phyloP scores from a whole-genome alignment of 2,329 filamentous ascomycete species.

The Dactylonectria macrodidyma region DNA sequence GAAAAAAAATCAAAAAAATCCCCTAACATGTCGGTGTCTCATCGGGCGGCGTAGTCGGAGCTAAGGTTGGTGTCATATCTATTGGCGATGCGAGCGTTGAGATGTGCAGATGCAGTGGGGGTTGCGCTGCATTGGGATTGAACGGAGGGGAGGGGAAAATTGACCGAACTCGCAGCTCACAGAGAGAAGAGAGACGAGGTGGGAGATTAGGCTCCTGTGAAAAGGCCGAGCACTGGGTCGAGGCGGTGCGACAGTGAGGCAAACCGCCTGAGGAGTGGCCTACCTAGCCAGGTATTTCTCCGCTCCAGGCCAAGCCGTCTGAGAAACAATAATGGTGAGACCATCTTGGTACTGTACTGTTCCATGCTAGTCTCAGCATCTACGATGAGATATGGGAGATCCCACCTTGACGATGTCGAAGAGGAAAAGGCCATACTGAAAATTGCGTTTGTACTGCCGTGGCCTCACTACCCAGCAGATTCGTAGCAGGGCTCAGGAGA shows the following conservation, averaged over 20 bases:
- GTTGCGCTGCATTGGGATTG: conserved; percentile 14
- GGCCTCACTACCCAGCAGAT: background rate
- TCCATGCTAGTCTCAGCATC: background rate
- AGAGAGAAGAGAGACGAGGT: too few relatives aligned
- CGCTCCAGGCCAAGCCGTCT: background rate
- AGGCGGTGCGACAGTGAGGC: conserved; percentile 6
- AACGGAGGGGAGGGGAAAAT: conserved; percentile 2
- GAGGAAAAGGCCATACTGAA: background rate
- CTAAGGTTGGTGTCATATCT: conserved; percentile 18
- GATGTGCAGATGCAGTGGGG: conserved; percentile 30
- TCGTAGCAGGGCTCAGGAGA: background rate
- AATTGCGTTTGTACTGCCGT: background rate
- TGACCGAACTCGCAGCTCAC: conserved; percentile 21
- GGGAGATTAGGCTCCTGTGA: conserved; percentile 6
- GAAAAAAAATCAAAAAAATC: too few relatives aligned
- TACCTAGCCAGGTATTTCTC: background rate
- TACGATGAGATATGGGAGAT: background rate
- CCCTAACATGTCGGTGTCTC: background rate
- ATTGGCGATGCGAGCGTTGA: conserved; percentile 22
- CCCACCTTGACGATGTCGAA: background rate
- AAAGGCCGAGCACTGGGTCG: conserved; percentile 6
- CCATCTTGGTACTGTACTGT: too few relatives aligned
- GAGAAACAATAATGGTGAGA: background rate
- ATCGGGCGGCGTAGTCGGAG: background rate
- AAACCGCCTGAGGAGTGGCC: background rate